These are phyloP conservation scores for Schizosaccharomyces osmophilus DNA, from an alignment of 805 yeast species.

Conservation along the genomic window DNA sequence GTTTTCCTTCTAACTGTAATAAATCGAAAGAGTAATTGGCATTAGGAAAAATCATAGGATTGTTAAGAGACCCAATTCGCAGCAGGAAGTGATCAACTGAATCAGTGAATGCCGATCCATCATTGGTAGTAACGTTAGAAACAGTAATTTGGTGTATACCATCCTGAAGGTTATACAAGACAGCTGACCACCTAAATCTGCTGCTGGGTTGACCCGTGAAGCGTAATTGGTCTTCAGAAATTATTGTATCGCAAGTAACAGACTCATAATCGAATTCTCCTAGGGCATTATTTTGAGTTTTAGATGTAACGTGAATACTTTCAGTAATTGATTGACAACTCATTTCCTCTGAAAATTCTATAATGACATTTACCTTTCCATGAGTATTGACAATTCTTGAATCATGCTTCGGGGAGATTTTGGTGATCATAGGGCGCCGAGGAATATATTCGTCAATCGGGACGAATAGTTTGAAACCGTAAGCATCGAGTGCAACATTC, in stretches of 20 bases:
- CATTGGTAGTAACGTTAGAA: not conserved
- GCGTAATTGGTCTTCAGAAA: not conserved
- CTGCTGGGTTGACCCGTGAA: not conserved
- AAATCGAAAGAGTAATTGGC: constrained; percentile 1
- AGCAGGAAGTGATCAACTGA: not conserved
- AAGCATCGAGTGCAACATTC: not conserved
- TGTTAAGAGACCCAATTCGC: not conserved
- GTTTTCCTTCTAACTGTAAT: not conserved
- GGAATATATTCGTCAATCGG: not conserved
- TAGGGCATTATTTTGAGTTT: not conserved
- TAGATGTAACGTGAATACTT: not conserved
- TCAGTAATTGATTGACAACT: not conserved
- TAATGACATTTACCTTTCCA: not conserved
- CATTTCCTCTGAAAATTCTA: constrained; percentile 2
- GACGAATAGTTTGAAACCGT: not conserved
- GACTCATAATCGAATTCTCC: not conserved
- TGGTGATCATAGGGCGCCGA: not conserved
- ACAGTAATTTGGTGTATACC: not conserved
- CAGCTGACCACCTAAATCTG: not conserved
- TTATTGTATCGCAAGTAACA: not conserved
- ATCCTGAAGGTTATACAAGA: not conserved
- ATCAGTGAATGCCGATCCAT: not conserved
- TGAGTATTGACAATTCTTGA: not conserved
- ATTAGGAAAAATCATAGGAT: not conserved
- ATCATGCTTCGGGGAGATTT: not conserved